Conservation (phyloP, 306 rosid species). For the Ceratonia siliqua region DNA sequence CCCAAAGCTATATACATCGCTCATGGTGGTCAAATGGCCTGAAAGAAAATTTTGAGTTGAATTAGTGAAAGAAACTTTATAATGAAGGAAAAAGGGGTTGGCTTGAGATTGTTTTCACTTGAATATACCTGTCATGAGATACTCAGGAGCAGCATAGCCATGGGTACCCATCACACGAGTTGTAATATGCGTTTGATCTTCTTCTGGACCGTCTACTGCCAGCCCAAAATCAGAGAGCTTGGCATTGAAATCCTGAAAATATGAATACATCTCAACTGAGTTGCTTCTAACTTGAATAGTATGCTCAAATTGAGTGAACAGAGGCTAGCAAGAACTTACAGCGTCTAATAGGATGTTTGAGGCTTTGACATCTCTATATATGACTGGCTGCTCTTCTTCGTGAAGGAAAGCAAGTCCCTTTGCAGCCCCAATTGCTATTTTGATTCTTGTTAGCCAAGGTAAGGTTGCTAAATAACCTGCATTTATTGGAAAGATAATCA, state of each 20-base stretch:
- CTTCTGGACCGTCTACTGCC: conserved; percentile 80
- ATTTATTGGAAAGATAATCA: conserved; percentile 27
- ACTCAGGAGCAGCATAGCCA: conserved; percentile 97
- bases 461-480: conserved; percentile 75
- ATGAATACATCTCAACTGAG: conserved; percentile 15
- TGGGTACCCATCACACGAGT: conserved; percentile 82
- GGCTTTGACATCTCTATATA: conserved; percentile 85
- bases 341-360: conserved; percentile 78
- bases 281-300: neutral
- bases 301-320: neutral
- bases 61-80: neutral
- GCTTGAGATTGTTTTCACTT: conserved; percentile 5
- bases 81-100: neutral
- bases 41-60: neutral
- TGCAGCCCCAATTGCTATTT: conserved; percentile 88
- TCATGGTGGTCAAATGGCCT: conserved; percentile 87
- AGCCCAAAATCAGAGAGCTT: conserved; percentile 93
- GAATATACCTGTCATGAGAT: conserved; percentile 68
- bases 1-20: conserved; percentile 84
- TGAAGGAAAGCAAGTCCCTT: conserved; percentile 87
- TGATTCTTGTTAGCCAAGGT: conserved; percentile 89
- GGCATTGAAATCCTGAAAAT: conserved; percentile 66
- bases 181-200: conserved; percentile 65
- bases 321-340: conserved; percentile 39
- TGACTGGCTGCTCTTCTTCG: conserved; percentile 81